Conservation (phyloP, 2,329 filamentous ascomycete genomes). For the Botrytis hyacinthi region DNA sequence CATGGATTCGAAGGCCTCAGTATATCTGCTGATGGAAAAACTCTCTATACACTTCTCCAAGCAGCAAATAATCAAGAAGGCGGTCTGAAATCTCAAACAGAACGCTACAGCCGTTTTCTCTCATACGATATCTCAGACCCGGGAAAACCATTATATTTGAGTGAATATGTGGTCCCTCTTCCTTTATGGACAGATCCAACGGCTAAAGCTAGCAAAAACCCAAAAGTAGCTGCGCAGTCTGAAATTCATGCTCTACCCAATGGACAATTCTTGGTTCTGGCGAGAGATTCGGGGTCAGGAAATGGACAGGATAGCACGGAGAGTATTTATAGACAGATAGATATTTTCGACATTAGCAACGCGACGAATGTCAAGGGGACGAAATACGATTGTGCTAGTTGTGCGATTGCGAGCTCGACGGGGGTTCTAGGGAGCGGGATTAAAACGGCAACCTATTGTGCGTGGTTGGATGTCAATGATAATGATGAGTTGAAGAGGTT, state of each 20-base stretch:
- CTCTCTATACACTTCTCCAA: constrained; percentile 64
- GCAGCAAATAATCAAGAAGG: constrained; percentile 63
- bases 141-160: constrained; percentile 46
- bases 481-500: constrained; percentile 64
- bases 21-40: constrained; percentile 59
- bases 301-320: constrained; percentile 51
- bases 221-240: constrained; percentile 61
- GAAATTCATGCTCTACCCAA: constrained; percentile 64
- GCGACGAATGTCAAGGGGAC: constrained; percentile 59
- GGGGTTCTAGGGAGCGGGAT: constrained; percentile 56
- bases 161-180: constrained; percentile 65
- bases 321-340: constrained; percentile 65
- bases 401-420: constrained; percentile 40
- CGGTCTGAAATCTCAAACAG: constrained; percentile 51
- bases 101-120: constrained; percentile 60
- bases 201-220: constrained; percentile 43
- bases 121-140: constrained; percentile 58
- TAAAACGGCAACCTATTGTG: constrained; percentile 59
- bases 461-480: constrained; percentile 67
- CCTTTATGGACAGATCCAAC: constrained; percentile 55
- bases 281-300: constrained; percentile 61
- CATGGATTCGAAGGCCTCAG: constrained; percentile 73
- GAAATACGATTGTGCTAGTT: constrained; percentile 42
- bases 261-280: constrained; percentile 64
- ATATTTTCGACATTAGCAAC: constrained; percentile 62